These are phyloP conservation scores for Solanum chacoense DNA, from an alignment of 305 asterid species.

Conservation along the genomic window DNA sequence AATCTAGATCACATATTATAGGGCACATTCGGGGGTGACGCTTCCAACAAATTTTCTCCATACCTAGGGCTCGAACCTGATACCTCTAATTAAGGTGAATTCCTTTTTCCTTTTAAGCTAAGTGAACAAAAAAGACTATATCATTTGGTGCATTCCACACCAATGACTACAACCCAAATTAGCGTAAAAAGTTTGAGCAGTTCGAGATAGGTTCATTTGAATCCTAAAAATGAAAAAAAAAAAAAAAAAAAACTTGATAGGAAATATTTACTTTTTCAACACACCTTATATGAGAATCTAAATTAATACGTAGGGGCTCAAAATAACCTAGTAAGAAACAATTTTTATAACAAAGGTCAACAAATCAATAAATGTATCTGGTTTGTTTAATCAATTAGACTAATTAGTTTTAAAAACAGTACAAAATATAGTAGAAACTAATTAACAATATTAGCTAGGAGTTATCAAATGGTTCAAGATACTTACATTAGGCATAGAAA, in stretches of 20 bases:
- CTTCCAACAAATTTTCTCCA: no score
- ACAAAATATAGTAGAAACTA: not conserved
- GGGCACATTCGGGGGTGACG: accelerated
- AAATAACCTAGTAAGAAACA: not conserved
- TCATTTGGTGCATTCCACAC: not conserved
- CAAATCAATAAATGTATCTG: not conserved
- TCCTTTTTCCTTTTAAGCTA: not conserved
- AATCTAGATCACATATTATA: not conserved
- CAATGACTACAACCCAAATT: not conserved
- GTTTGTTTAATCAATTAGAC: not conserved
- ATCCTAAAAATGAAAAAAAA: not conserved
- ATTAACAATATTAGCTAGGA: not conserved
- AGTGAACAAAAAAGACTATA: not conserved
- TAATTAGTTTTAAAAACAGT: not conserved
- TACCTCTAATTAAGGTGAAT: not conserved
- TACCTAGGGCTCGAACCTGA: no score
- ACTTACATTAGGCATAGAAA: not conserved
- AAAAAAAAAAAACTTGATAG: not conserved
- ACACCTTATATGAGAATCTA: not conserved
- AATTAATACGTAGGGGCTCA: not conserved
- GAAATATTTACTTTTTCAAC: not conserved
- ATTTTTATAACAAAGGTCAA: not conserved
- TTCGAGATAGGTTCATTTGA: not conserved
- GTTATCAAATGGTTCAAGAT: not conserved
- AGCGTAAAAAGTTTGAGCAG: not conserved